Conservation (phyloP, 257 asterid species). For the Nicotiana noctiflora region DNA sequence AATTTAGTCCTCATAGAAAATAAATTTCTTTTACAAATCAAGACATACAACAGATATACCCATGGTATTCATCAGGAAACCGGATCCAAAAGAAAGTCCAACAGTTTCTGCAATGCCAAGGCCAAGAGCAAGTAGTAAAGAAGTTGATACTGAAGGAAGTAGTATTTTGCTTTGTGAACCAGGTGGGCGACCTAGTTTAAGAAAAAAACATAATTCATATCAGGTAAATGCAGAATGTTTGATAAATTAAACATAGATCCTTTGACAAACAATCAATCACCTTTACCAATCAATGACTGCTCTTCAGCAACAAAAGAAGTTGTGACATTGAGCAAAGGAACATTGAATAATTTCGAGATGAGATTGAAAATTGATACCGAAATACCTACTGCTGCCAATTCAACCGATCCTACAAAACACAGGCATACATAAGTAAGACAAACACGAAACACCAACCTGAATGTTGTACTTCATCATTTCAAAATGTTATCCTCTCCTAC, state of each 20-base stretch:
- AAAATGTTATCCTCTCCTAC: not conserved
- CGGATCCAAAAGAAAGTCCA: constrained; percentile 60
- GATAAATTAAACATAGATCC: not conserved
- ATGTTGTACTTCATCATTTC: not conserved
- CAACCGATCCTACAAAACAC: constrained; percentile 64
- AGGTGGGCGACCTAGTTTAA: constrained; percentile 31
- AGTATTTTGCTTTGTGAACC: constrained; percentile 34
- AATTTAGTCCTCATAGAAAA: constrained; percentile 11
- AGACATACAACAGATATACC: constrained; percentile 97
- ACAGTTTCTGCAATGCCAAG: constrained; percentile 81
- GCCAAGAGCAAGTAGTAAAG: constrained; percentile 70
- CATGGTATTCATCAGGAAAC: constrained; percentile 67
- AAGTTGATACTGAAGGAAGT: constrained; percentile 88
- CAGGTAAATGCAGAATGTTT: not conserved
- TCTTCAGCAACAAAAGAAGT: constrained; percentile 98
- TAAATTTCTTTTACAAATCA: constrained; percentile 24
- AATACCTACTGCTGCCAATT: constrained; percentile 93
- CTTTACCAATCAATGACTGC: constrained; percentile 54
- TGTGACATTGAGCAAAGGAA: constrained; percentile 89
- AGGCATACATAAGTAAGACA: not conserved
- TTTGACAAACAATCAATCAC: not conserved
- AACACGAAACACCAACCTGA: not conserved
- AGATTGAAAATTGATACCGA: constrained; percentile 85
- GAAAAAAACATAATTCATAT: constrained; percentile 2
- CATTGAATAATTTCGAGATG: constrained; percentile 81